Evolutionary conservation across 345 rosid species (phyloP), one percentile per base, ranked within the genome.

Genomic region (Bretschneidera sinensis): DNA sequence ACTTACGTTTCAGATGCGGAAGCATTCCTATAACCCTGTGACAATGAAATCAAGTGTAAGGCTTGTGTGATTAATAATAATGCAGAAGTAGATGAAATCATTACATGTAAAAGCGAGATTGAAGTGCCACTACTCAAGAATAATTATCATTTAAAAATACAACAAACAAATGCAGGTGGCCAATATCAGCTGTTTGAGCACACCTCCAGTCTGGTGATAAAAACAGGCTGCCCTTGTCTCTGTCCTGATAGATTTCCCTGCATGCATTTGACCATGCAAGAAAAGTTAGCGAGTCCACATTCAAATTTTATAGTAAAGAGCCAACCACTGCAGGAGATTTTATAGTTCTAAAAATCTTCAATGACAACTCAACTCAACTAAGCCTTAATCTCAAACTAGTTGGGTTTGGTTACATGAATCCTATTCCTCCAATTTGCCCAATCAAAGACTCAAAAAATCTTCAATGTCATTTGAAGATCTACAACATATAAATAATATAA

Each of bases 211-310:
- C 78, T 82, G 78, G 99, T 94, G 73, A 94, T 90, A 62, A 90
- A 90, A 64, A 94, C 95, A 48, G 96, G 99, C 71, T 94, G 99
- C 61, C 97, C 91, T 76, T 94, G 97, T 65, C 96, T 83, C 75
- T 88, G 95, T 56, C 96, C 96, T 54, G 89, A 90, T 76, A 94
- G 78, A 78, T 76, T 86, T 68, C 97, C 99, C 99, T 94, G 80
- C 66, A 74, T 50, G 47, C 53, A 63, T 74, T 71, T 56, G 16
- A 59, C 0, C 43, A 60, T 43, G 60, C 58, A 74, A 47, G 45
- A 61, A 11, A 63, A 55, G 23, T 61, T 31, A 63, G 51, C 35
- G 13, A 56, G 25, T 43, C 48, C 54, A 53, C 31, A 57, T 39
- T 18, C 6, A 11, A 39, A 39, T 13, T 39, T 4, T 7, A 7